phyloP scores from a whole-genome alignment of 2,329 filamentous ascomycete genomes.

The Neonectria faginata region DNA sequence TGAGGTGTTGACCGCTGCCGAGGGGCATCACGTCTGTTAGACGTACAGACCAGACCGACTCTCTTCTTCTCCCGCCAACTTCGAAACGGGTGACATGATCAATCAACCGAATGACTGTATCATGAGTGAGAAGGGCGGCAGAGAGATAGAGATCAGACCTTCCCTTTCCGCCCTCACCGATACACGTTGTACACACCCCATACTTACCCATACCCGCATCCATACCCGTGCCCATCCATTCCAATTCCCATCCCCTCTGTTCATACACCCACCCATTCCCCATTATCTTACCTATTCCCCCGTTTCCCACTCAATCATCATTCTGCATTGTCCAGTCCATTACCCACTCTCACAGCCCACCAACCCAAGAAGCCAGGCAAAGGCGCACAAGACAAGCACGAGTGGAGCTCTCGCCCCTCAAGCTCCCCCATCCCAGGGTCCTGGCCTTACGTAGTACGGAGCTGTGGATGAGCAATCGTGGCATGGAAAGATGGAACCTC shows the following conservation, averaged over 20 bases:
- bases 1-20: not conserved
- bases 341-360: conserved; percentile 16
- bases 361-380: conserved; percentile 14
- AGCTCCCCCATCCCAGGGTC: not conserved
- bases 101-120: not conserved
- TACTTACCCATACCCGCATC: not conserved
- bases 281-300: conserved; percentile 4
- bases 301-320: not conserved
- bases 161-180: conserved; percentile 19
- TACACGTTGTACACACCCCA: conserved; percentile 6
- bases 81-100: conserved; percentile 3
- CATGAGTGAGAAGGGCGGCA: not conserved
- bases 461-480: conserved; percentile 19
- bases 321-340: conserved; percentile 1
- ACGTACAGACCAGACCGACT: not conserved
- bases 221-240: not conserved
- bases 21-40: not conserved
- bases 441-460: conserved; percentile 8
- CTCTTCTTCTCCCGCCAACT: not conserved
- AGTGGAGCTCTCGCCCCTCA: conserved; percentile 14
- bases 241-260: not conserved
- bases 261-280: not conserved
- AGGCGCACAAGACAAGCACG: conserved; percentile 14
- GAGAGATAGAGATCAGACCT: not conserved
- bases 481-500: conserved; percentile 30